Conservation (phyloP, 805 yeast species). For the Nadsonia fulvescens region DNA sequence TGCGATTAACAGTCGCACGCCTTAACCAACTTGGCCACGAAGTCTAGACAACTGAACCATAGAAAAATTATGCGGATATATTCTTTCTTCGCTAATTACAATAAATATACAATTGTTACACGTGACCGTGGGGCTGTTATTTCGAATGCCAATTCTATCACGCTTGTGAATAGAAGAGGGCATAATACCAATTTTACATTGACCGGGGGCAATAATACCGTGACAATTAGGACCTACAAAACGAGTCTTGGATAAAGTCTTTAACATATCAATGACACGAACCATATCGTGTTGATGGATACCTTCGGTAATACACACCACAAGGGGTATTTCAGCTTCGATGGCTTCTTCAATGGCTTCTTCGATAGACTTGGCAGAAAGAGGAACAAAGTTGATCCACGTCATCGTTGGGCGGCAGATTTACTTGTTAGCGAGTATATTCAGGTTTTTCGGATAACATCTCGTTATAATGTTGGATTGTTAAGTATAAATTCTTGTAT, state of each 20-base stretch:
- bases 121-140: too few species aligned
- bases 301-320: slow-evolving; percentile 96
- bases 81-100: too few species aligned
- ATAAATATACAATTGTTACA: too few species aligned
- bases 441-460: too few species aligned
- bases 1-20: slow-evolving; percentile 51
- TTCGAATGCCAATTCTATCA: slow-evolving; percentile 87
- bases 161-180: slow-evolving; percentile 83
- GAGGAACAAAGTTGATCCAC: slow-evolving; percentile 95
- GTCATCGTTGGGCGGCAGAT: too few species aligned
- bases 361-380: slow-evolving; percentile 94
- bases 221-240: slow-evolving; percentile 98
- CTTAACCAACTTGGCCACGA: slow-evolving; percentile 44
- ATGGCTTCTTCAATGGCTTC: slow-evolving; percentile 91
- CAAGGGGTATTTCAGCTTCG: slow-evolving; percentile 87
- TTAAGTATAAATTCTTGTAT: too few species aligned
- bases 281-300: slow-evolving; percentile 98
- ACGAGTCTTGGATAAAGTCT: slow-evolving; percentile 88
- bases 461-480: too few species aligned
- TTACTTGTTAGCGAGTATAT: too few species aligned
- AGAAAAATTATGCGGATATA: too few species aligned
- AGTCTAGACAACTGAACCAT: too few species aligned
- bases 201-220: slow-evolving; percentile 93
- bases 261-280: slow-evolving; percentile 83
- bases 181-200: slow-evolving; percentile 98